Base-by-base conservation (phyloP, 2,329 filamentous ascomycete genomes). In the Diaporthe nobilis region DNA sequence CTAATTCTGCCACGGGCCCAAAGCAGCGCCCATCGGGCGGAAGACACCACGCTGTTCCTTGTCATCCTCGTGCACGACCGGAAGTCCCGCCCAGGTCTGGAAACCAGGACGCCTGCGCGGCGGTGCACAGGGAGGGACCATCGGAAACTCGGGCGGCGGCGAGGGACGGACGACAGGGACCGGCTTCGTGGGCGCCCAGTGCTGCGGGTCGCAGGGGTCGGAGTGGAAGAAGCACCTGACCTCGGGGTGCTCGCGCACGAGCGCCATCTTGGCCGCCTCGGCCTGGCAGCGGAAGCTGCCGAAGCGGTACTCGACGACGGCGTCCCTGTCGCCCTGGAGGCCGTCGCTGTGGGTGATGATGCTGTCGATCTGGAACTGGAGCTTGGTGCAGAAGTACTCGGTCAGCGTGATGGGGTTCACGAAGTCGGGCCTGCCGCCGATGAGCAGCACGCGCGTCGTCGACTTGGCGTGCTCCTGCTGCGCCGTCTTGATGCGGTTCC, bases 281-380 rank as follows among this genome's bases (percentile, higher is more conserved):
- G 89, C 85, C 84, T 91, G 90, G 81, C 87, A 89, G 0, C 89
- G 86, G 75, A 86, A 91, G 73, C 88, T 90, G 0, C 88, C 88
- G 77, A 91, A 91, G 15, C 86, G 84, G 78, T 87, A 89, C 83
- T 90, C 89, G 20, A 89, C 77, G 2, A 86, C 83, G 47, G 73
- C 73, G 28, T 47, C 65, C 31, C 37, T 72, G 74, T 37, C 51
- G 42, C 63, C n/a, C 5, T 31, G 79, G 31, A 83, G 81, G 0
- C 77, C 76, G 0, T 76, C 77, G 2, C 77, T 81, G 37, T 77
- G 74, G 25, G 81, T 78, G 3, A 82, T 77, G 72, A 89, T 80
- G 65, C 82, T 79, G 76, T 91, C 90, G 10, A 88, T 75, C 78
- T 91, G 84, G 77, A 87, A 91, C 2, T 82, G 81, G 73, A 90